These are phyloP conservation scores for Fusarium sp. DNA, from an alignment of 2,329 filamentous ascomycete genomes.

Conservation along the genomic window DNA sequence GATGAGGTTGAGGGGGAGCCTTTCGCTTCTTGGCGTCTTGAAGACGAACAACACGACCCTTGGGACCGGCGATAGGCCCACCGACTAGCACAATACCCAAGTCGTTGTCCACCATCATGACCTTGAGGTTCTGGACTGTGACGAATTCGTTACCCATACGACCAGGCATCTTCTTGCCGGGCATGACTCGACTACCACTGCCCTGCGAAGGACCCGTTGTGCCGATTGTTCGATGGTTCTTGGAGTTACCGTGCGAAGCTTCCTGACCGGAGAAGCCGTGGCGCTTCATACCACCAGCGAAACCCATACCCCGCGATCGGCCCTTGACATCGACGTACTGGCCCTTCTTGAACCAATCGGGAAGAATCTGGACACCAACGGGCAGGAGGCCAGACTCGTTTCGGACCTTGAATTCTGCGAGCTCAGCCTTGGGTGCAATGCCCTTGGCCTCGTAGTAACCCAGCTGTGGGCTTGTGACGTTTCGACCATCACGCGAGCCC, in stretches of 20 bases:
- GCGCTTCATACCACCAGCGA: slow-evolving; percentile 97
- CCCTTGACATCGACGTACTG: slow-evolving; percentile 89
- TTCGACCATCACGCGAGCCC: slow-evolving; percentile 77
- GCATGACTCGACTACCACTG: slow-evolving; percentile 88
- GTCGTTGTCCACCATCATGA: slow-evolving; percentile 86
- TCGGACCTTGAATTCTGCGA: slow-evolving; percentile 89
- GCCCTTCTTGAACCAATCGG: slow-evolving; percentile 91
- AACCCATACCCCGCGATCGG: slow-evolving; percentile 87
- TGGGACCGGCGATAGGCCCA: slow-evolving; percentile 87
- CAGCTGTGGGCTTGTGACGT: slow-evolving; percentile 82
- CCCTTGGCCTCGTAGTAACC: slow-evolving; percentile 88
- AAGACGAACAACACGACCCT: slow-evolving; percentile 83
- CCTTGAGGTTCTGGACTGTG: slow-evolving; percentile 90
- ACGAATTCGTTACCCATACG: slow-evolving; percentile 91
- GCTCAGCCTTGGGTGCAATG: slow-evolving; percentile 82
- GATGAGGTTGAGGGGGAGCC: slow-evolving; percentile 59
- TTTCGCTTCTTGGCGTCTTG: slow-evolving; percentile 92
- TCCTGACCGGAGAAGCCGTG: slow-evolving; percentile 90
- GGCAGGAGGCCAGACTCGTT: slow-evolving; percentile 75
- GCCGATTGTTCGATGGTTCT: slow-evolving; percentile 92
- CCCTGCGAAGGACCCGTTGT: slow-evolving; percentile 90
- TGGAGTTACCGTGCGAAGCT: slow-evolving; percentile 93
- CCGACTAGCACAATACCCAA: slow-evolving; percentile 89
- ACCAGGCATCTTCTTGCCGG: slow-evolving; percentile 98
- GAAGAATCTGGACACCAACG: slow-evolving; percentile 78